A percentile compares a stretch with the other conserved stretches of the same genome.
Evolutionary conservation across 2,329 filamentous ascomycete species (phyloP).

Genomic region (Colletotrichum spaethianum): DNA sequence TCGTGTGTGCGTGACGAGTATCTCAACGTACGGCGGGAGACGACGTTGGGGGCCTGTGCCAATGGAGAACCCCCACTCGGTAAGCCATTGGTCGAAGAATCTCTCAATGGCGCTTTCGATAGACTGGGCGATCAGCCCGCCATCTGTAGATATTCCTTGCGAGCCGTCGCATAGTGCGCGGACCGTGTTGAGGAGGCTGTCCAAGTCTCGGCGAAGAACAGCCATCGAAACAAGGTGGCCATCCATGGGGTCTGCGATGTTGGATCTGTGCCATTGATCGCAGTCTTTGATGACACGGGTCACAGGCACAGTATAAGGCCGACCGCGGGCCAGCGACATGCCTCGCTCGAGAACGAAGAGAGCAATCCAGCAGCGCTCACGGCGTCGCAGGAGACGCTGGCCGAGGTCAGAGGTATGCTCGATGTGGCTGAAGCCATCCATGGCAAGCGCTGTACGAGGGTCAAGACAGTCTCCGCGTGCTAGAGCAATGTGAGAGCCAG

Average conservation of each 20-base stretch:
- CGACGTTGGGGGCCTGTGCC: conserved; percentile 68
- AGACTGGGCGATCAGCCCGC: conserved; percentile 67
- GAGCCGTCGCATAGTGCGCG: conserved; percentile 73
- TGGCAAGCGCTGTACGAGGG: conserved; percentile 72
- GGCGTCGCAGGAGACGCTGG: conserved; percentile 71
- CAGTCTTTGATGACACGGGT: conserved; percentile 77
- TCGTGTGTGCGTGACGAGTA: conserved; percentile 79
- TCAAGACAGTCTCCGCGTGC: conserved; percentile 79
- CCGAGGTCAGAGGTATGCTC: conserved; percentile 74
- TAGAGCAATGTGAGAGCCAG: conserved; percentile 61
- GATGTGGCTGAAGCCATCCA: conserved; percentile 78
- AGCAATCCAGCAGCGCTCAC: conserved; percentile 80
- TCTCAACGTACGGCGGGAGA: conserved; percentile 81
- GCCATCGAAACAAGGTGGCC: conserved; percentile 81
- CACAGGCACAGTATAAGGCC: conserved; percentile 77
- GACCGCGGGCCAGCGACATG: conserved; percentile 78
- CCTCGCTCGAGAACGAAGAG: conserved; percentile 81
- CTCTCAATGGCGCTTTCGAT: conserved; percentile 74
- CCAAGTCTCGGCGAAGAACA: conserved; percentile 76
- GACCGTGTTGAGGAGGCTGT: conserved; percentile 70
- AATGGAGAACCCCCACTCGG: conserved; percentile 72
- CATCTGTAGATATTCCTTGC: conserved; percentile 62
- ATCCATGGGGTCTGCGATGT: conserved; percentile 76
- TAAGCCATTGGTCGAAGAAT: conserved; percentile 77
- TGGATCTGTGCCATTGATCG: conserved; percentile 77